Evolutionary conservation across 1,284 basidiomycete genomes (phyloP).

Genomic region (Hortiboletus rubellus): DNA sequence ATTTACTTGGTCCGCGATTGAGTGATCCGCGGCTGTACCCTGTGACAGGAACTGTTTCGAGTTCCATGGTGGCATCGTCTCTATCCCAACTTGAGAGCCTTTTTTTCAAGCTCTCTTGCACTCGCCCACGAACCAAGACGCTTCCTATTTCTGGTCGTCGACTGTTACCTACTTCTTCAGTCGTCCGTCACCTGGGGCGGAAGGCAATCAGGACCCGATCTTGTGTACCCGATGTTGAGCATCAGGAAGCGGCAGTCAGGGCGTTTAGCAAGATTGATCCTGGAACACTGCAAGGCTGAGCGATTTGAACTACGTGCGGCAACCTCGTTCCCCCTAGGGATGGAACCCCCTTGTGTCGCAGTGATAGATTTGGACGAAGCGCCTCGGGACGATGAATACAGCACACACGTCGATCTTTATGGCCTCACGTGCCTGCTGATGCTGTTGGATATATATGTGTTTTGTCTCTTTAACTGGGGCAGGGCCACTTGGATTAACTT

Average conservation of each 20-base stretch:
- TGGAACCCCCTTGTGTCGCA: not conserved
- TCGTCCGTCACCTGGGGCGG: not conserved
- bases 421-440: not conserved
- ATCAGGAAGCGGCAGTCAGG: slow-evolving; percentile 1
- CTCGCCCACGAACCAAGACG: not conserved
- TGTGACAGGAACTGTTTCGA: no score
- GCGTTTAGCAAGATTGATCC: not conserved
- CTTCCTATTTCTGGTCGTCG: not conserved
- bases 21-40: not conserved
- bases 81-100: not conserved
- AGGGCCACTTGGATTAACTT: not conserved
- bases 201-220: not conserved
- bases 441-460: not conserved
- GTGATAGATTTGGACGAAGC: not conserved
- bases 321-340: not conserved
- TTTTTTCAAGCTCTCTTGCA: not conserved
- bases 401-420: not conserved
- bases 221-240: not conserved
- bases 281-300: not conserved
- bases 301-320: not conserved
- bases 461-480: not conserved
- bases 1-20: not conserved
- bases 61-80: not conserved
- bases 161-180: not conserved
- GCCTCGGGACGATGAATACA: not conserved